A percentile compares a stretch with the other conserved stretches of the same genome.
Conservation (phyloP, 257 asterid genomes). For the Jaltomata sinuosa region DNA sequence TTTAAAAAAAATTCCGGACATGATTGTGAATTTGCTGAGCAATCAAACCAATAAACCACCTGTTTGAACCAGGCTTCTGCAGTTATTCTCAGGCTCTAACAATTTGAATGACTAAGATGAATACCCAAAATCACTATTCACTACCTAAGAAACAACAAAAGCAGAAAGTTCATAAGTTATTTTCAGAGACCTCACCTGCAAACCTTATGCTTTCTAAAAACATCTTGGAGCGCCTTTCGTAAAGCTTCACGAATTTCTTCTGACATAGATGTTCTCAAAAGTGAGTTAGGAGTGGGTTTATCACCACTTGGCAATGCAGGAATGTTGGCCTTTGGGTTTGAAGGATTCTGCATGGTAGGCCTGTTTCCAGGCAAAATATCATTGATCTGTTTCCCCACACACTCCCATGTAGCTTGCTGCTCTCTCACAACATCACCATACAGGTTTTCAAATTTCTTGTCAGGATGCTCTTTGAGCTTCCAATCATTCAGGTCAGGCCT, state of each 20-base stretch:
- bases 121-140: not conserved
- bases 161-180: not conserved
- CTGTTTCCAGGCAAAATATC: slow-evolving; percentile 7
- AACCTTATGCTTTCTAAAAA: slow-evolving; percentile 55
- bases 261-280: slow-evolving; percentile 36
- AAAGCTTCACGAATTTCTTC: slow-evolving; percentile 58
- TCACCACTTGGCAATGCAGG: not conserved
- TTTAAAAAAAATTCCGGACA: not conserved
- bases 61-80: not conserved
- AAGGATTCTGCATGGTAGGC: slow-evolving; percentile 24
- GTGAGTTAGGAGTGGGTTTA: slow-evolving; percentile 9
- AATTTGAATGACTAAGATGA: not conserved
- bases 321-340: not conserved
- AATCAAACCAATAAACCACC: not conserved
- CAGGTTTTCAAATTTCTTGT: slow-evolving; percentile 39
- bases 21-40: not conserved
- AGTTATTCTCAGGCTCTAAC: not conserved
- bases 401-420: slow-evolving; percentile 48
- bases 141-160: not conserved
- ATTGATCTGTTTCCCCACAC: slow-evolving; percentile 26
- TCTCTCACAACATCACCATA: slow-evolving; percentile 43
- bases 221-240: slow-evolving; percentile 45
- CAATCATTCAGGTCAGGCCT: slow-evolving; percentile 50
- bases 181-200: slow-evolving; percentile 60
- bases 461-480: slow-evolving; percentile 72